Base-by-base conservation (phyloP, 1,284 basidiomycete genomes). In the Pseudomicrostroma phylloplanum region DNA sequence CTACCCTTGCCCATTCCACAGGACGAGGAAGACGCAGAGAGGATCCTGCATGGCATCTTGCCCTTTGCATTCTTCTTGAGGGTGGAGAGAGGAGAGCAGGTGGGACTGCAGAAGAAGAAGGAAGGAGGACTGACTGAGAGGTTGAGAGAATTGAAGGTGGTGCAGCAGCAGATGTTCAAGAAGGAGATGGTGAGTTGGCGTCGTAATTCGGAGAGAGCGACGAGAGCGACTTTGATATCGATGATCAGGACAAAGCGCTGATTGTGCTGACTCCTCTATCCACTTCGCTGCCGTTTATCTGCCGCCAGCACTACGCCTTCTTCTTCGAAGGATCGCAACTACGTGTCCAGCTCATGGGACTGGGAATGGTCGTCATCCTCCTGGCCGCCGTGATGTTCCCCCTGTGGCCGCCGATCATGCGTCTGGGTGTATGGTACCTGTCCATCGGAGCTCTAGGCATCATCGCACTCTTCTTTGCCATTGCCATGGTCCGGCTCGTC, bases 341-440 rank as follows among this genome's bases (percentile, higher is more conserved):
- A 84, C 91, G 88, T 68, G 92, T 90, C 13, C 92, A 94, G 74
- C 85, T 92, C n/a, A 91, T 92, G 42, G 94, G 91, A 12, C 82
- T 89, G 23, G 87, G 87, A 40, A 93, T 99, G 90, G 92, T 98
- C 60, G 86, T 84, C 39, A 83, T 96, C 75, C 92, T 98, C 84
- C 87, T 99, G 53, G 93, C 90, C 0, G 93, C 90, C 1, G 94
- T 97, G 78, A 96, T 99, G 92, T 99, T 97, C 86, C 94, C 94
- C 0, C 85, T 98, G 15, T 98, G 96, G 94, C 94, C 94, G 1
- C 86, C 88, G 53, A 87, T 86, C 71, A 87, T 98, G 84, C 85
- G 94, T n/a, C 83, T 94, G 49, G 94, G 94, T 46, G 94, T 96
- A 58, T 97, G 91, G 89, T 98, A 98, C 80, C 83, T 98, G 68